A percentile compares a stretch with the other conserved stretches of the same genome.
phyloP scores from a whole-genome alignment of 768 basidiomycete genomes.

The Asterophora parasitica region DNA sequence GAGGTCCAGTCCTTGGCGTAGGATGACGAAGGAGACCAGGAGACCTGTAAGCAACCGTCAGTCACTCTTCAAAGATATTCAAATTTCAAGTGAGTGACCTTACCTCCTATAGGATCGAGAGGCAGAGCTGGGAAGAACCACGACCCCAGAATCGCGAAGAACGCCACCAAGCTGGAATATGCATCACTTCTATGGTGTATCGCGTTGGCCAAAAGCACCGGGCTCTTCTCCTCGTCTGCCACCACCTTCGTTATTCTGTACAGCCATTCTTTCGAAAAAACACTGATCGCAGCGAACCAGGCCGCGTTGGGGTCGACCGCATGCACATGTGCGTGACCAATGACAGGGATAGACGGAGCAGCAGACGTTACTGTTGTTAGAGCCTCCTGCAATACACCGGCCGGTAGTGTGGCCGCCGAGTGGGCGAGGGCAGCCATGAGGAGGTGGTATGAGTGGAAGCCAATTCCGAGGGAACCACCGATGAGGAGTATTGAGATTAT shows the following conservation, averaged over 20 bases:
- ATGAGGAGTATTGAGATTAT: constrained; percentile 84
- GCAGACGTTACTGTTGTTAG: constrained; percentile 51
- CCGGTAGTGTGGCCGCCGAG: constrained; percentile 56
- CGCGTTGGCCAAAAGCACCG: constrained; percentile 93
- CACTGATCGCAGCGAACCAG: constrained; percentile 86
- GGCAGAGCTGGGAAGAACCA: constrained; percentile 83
- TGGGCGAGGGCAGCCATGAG: constrained; percentile 69
- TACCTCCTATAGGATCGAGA: constrained; percentile 91
- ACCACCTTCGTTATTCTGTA: constrained; percentile 87
- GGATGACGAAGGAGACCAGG: constrained; percentile 84
- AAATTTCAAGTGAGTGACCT: constrained; percentile 23
- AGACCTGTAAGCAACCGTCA: constrained; percentile 45
- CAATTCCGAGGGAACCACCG: constrained; percentile 78
- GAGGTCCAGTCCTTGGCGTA: constrained; percentile 69
- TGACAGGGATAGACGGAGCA: constrained; percentile 48
- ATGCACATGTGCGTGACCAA: constrained; percentile 55
- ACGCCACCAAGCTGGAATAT: constrained; percentile 86
- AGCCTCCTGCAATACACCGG: constrained; percentile 61
- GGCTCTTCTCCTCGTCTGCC: constrained; percentile 86
- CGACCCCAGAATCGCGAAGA: constrained; percentile 88
- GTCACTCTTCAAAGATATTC: background rate
- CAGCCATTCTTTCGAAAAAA: constrained; percentile 87
- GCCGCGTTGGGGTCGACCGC: constrained; percentile 89
- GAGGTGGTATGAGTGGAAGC: constrained; percentile 86
- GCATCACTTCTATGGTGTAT: constrained; percentile 97